Conservation (phyloP, 2,329 filamentous ascomycete genomes). For the Teratosphaeriaceae sp. region DNA sequence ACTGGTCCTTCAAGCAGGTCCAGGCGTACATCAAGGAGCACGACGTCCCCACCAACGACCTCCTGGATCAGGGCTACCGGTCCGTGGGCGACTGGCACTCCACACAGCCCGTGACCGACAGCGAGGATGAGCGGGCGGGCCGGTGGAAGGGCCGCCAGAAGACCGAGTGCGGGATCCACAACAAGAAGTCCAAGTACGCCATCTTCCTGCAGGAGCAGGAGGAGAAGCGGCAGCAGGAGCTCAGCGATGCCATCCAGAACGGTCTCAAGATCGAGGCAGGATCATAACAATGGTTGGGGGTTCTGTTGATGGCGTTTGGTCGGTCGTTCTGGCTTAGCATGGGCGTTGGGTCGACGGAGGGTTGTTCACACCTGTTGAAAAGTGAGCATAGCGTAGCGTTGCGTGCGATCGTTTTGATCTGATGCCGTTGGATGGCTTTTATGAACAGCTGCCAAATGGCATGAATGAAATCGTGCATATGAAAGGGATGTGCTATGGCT, state of each 20-base stretch:
- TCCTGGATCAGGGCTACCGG: slow-evolving; percentile 94
- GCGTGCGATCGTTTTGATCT: too few relatives aligned
- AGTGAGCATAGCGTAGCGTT: slow-evolving; percentile 3
- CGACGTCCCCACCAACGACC: slow-evolving; percentile 85
- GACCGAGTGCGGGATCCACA: slow-evolving; percentile 98
- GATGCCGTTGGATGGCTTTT: too few relatives aligned
- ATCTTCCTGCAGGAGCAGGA: slow-evolving; percentile 73
- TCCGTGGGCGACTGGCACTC: slow-evolving; percentile 98
- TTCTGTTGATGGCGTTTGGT: background rate
- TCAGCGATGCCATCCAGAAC: slow-evolving; percentile 32
- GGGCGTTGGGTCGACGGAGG: slow-evolving; percentile 29
- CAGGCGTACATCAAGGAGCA: slow-evolving; percentile 79
- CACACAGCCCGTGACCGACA: slow-evolving; percentile 78
- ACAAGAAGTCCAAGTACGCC: slow-evolving; percentile 89
- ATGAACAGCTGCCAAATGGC: too few relatives aligned
- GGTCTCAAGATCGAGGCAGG: slow-evolving; percentile 27
- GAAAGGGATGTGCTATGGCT: too few relatives aligned
- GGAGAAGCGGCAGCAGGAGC: slow-evolving; percentile 55
- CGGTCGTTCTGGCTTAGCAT: slow-evolving; percentile 30
- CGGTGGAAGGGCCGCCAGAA: slow-evolving; percentile 95
- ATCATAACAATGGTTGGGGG: slow-evolving; percentile 2
- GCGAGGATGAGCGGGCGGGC: slow-evolving; percentile 91
- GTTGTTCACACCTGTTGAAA: background rate
- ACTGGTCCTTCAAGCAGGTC: slow-evolving; percentile 89
- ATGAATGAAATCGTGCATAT: too few relatives aligned